Conservation (phyloP, 352 stramenopile genomes). For the Aphanomyces cochlioides region DNA sequence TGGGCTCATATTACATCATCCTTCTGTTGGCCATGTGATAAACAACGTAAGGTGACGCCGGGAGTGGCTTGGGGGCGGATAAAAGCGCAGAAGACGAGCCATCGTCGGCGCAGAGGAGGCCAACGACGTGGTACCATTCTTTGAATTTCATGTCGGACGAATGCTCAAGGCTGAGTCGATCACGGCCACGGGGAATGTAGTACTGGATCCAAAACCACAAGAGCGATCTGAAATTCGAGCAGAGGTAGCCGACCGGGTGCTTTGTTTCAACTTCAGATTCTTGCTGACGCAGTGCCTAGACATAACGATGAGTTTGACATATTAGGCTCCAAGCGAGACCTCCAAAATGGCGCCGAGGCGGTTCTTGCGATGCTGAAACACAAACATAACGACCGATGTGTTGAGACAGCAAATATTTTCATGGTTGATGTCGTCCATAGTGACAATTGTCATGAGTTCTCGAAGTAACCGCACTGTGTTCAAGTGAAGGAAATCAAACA, state of each 20-base stretch:
- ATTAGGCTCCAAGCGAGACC: background rate
- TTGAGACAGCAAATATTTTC: conserved; percentile 98
- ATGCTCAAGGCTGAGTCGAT: conserved; percentile 92
- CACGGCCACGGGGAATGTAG: conserved; percentile 90
- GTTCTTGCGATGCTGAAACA: conserved; percentile 90
- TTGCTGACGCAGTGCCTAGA: conserved; percentile 33
- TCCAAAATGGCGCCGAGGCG: conserved; percentile 73
- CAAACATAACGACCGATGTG: conserved; percentile 92
- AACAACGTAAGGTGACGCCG: conserved; percentile 57
- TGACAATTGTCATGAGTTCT: conserved; percentile 93
- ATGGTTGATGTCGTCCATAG: conserved; percentile 93
- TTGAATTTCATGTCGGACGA: conserved; percentile 93
- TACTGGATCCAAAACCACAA: conserved; percentile 97
- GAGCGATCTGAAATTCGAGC: conserved; percentile 89
- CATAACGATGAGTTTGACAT: background rate
- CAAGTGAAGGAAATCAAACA: conserved; percentile 83
- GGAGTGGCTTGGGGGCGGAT: conserved; percentile 45
- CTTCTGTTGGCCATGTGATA: conserved; percentile 1
- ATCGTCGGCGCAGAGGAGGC: conserved; percentile 90
- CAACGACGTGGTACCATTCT: conserved; percentile 90
- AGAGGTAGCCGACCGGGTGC: conserved; percentile 56
- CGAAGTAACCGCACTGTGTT: conserved; percentile 89
- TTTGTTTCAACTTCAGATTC: conserved; percentile 18
- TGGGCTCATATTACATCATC: background rate
- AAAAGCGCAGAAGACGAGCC: conserved; percentile 82